Evolutionary conservation across 2,329 filamentous ascomycete species (phyloP), one percentile per base, ranked within the genome.

Genomic region (Ramularia endophylla): DNA sequence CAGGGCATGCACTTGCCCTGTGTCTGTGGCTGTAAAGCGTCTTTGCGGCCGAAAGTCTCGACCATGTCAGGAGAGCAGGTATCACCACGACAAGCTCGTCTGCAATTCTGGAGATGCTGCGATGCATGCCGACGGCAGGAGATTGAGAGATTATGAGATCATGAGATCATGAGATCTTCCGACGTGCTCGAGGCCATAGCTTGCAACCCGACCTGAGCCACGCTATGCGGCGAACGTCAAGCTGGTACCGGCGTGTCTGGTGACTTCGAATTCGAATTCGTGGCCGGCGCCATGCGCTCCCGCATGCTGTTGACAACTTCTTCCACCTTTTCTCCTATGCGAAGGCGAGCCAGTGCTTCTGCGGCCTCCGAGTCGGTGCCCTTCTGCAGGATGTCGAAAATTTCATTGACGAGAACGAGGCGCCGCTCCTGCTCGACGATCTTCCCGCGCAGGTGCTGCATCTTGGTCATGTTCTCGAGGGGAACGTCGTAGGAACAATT

Each of bases 401-500:
- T 30, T 2, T 34, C 37, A 34, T 38, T 38, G 12, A 46, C 38
- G 12, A 32, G 40, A 4, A 48, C 47, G 8, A 51, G 41, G 8
- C 42, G 48, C 11, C 36, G 19, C 12, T 30, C 41, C n/a, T 40
- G 41, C 13, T 45, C 40, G 8, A 44, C 41, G n/a, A 52, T 31
- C 38, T 52, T 36, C 19, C 38, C 40, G 9, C 45, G 46, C 3
- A 56, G 38, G 31, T 50, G 43, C 31, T 56, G 50, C 38, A 47
- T 46, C 33, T 46, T 47, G 15, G 53, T 54, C 27, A 56, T 43
- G 12, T 52, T 52, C 32, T 34, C 32, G 8, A 46, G 36, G 2
- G 46, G 35, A 8, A 56, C 50, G 31, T 56, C 53, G 41, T 52
- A 53, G 9, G 36, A 25, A 38, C 51, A 53, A 11, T 36, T 22